A percentile compares a stretch with the other conserved stretches of the same genome.
These are phyloP conservation scores for Cyberlindnera saturnus DNA, from an alignment of 805 yeast genomes.

Conservation along the genomic window DNA sequence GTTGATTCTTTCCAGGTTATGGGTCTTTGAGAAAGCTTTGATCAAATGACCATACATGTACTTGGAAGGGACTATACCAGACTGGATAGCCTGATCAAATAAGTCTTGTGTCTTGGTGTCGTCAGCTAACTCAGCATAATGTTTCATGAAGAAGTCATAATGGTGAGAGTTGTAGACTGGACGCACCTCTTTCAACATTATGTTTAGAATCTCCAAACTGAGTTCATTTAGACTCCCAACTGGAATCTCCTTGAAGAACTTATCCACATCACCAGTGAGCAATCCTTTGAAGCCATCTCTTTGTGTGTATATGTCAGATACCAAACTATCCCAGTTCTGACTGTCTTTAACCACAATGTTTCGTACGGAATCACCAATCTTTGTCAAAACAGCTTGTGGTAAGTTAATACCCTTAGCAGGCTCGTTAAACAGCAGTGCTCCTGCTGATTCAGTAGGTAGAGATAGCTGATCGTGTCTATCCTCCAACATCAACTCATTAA, in stretches of 20 bases:
- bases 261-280: conserved; percentile 24
- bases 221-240: conserved; percentile 19
- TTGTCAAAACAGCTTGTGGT: conserved; percentile 30
- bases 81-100: conserved; percentile 20
- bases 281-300: conserved; percentile 33
- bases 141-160: conserved; percentile 31
- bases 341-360: conserved; percentile 33
- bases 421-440: conserved; percentile 14
- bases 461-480: neutral
- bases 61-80: conserved; percentile 25
- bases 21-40: conserved; percentile 34
- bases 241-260: conserved; percentile 35
- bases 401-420: conserved; percentile 24
- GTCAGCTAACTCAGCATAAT: conserved; percentile 25
- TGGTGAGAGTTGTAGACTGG: conserved; percentile 15
- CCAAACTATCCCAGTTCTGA: conserved; percentile 39
- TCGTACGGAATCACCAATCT: conserved; percentile 36
- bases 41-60: conserved; percentile 37
- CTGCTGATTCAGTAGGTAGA: neutral
- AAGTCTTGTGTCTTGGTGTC: conserved; percentile 28
- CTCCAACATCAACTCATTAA: conserved; percentile 11
- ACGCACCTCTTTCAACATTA: conserved; percentile 24
- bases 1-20: conserved; percentile 19
- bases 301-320: conserved; percentile 11
- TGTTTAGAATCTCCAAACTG: conserved; percentile 26